Conservation (phyloP, 345 rosid species). For the Boechera divaricarpa region DNA sequence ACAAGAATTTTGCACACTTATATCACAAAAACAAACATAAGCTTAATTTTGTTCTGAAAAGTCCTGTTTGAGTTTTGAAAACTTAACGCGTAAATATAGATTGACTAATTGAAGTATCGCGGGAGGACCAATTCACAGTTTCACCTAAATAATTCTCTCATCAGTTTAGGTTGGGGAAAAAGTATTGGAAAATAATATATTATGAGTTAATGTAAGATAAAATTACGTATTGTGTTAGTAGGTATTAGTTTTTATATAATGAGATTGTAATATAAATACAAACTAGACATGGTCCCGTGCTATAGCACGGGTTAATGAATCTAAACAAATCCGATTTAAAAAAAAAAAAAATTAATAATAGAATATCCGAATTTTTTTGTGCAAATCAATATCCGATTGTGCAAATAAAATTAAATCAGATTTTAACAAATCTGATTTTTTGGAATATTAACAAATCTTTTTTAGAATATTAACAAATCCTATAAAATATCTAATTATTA, state of each 20-base stretch:
- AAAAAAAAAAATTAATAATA: too few species aligned
- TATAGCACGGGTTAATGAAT: too few species aligned
- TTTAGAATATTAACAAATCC: too few species aligned
- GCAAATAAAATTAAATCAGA: too few species aligned
- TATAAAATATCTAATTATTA: too few species aligned
- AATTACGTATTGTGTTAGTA: not conserved
- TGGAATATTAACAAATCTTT: too few species aligned
- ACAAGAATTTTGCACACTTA: not conserved
- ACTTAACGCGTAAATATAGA: slow-evolving; percentile 25
- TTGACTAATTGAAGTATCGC: slow-evolving; percentile 23
- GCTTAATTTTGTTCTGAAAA: slow-evolving; percentile 7
- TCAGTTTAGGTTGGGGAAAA: not conserved
- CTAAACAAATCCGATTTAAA: too few species aligned
- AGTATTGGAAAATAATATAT: slow-evolving; percentile 1
- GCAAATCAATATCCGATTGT: too few species aligned
- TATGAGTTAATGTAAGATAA: slow-evolving; percentile 1
- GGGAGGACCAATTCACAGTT: slow-evolving; percentile 37
- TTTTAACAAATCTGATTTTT: too few species aligned
- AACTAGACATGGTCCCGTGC: not conserved
- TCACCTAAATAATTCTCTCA: slow-evolving; percentile 22
- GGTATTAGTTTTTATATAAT: slow-evolving; percentile 1
- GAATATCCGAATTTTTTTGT: too few species aligned
- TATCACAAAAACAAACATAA: not conserved
- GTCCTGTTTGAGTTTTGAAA: slow-evolving; percentile 25
- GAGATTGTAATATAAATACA: not conserved